Base-by-base conservation (phyloP, 177 flowering plant species). In the Vitis hybrid region DNA sequence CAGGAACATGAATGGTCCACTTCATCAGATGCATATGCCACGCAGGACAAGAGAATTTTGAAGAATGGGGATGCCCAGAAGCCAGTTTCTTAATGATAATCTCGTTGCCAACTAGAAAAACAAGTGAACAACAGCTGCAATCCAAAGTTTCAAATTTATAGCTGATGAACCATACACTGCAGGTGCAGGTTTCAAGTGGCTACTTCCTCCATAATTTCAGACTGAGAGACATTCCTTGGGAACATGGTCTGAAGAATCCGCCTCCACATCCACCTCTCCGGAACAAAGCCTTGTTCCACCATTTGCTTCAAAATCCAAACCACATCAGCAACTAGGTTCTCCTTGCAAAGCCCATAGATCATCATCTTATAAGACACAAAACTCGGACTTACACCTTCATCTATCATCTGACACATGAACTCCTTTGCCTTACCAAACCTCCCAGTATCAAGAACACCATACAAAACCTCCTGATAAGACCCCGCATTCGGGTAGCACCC, bases 401-500 rank as follows among this genome's bases (percentile, higher is more conserved):
- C 62, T 11, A 85, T 67, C 97, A 91, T 91, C 78, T 52, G 27
- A 30, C 73, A 71, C 82, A 87, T 79, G 6, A 88, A 80, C 48
- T 72, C 69, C 69, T 81, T 87, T 0, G 95, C 98, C 80, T 88
- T 86, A 11, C 72, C 63, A 73, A 75, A 88, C 69, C 75, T 83
- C 80, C 78, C 59, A 2, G 66, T 75, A 72, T 81, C 85, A 52
- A 92, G 83, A 69, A 94, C 80, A 32, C 92, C 88, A 78, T 87
- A 88, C 78, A 94, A 67, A 62, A 92, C 86, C 75, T 86, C 87
- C 66, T 86, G 89, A 70, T 92, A 91, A 30, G 97, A 81, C 56
- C 90, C 93, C 1, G 78, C 69, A 78, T 88, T 83, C 4, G 97
- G 97, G 9, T 84, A 52, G 72, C 98, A 94, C 11, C 98, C 98